These are phyloP conservation scores for Nakaseomyces glabratus DNA, from an alignment of 1,139 yeast species.

Conservation along the genomic window DNA sequence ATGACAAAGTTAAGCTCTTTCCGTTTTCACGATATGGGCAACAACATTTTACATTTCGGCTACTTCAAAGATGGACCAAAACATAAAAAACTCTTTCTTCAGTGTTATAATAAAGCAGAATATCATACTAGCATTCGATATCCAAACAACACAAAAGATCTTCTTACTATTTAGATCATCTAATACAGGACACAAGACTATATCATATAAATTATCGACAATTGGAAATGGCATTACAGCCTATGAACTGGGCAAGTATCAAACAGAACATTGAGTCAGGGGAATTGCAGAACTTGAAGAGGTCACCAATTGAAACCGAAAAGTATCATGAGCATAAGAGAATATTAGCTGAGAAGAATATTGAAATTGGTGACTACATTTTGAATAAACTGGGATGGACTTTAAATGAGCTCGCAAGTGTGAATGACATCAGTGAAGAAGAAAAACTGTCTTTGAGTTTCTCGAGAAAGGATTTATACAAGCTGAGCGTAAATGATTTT, in stretches of 20 bases:
- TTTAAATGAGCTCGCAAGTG: slow-evolving; percentile 13
- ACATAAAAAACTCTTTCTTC: too few relatives aligned
- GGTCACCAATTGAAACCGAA: slow-evolving; percentile 17
- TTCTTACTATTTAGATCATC: too few relatives aligned
- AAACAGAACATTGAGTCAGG: slow-evolving; percentile 15
- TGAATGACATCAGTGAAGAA: slow-evolving; percentile 15
- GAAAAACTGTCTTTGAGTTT: slow-evolving; percentile 16
- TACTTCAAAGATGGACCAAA: too few relatives aligned
- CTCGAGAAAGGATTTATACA: slow-evolving; percentile 13
- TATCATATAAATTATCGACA: too few relatives aligned
- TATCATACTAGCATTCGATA: too few relatives aligned
- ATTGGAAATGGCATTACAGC: too few relatives aligned
- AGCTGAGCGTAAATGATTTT: slow-evolving; percentile 32
- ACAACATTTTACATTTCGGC: too few relatives aligned
- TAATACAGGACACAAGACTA: too few relatives aligned
- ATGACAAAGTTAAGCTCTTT: too few relatives aligned
- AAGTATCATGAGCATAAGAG: slow-evolving; percentile 20
- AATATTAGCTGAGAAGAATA: slow-evolving; percentile 10
- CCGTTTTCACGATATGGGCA: too few relatives aligned
- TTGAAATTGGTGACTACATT: slow-evolving; percentile 17
- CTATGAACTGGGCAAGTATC: slow-evolving; percentile 17
- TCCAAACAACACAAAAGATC: too few relatives aligned
- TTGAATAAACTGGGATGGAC: slow-evolving; percentile 21
- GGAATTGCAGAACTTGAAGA: slow-evolving; percentile 17
- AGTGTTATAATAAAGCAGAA: too few relatives aligned